A percentile compares a stretch with the other conserved stretches of the same genome.
Evolutionary conservation across 371 early-diverging fungal genomes (phyloP).

Genomic region (Mucor sp.): DNA sequence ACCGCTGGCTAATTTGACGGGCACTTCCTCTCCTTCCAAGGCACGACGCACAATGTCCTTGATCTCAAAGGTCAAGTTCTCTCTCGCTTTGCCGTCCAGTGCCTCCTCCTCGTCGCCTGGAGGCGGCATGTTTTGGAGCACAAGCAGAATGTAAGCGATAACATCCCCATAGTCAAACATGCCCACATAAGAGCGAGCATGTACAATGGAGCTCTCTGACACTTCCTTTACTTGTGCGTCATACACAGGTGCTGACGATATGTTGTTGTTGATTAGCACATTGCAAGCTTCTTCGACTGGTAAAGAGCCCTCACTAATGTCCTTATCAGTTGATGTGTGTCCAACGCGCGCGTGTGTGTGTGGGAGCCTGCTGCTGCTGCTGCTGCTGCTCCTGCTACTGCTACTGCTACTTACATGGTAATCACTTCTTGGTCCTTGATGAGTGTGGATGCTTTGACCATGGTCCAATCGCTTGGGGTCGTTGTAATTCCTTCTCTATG

Average conservation of each 20-base stretch:
- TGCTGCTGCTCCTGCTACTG: no score
- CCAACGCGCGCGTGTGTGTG: neutral
- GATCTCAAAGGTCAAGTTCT: conserved; percentile 47
- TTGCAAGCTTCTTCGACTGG: conserved; percentile 56
- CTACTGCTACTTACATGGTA: conserved; percentile 49
- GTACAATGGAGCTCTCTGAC: conserved; percentile 20
- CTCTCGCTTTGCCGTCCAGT: neutral
- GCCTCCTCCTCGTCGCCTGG: conserved; percentile 7
- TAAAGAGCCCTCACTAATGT: conserved; percentile 38
- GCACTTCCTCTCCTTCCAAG: conserved; percentile 56
- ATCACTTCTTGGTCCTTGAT: conserved; percentile 58
- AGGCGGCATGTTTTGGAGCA: conserved; percentile 36
- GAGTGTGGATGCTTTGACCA: conserved; percentile 54
- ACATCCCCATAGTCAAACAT: conserved; percentile 90
- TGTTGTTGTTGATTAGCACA: conserved; percentile 41
- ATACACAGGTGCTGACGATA: conserved; percentile 80
- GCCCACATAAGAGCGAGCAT: conserved; percentile 61
- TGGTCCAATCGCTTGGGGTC: conserved; percentile 59
- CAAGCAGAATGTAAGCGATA: conserved; percentile 46
- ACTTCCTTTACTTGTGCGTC: conserved; percentile 31
- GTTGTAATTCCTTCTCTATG: conserved; percentile 67
- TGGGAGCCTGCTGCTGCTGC: no score
- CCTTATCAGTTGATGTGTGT: neutral
- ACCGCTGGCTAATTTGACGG: conserved; percentile 68
- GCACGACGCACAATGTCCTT: conserved; percentile 63